These are phyloP conservation scores for Thermoascus crustaceus DNA, from an alignment of 2,329 filamentous ascomycete species.

Conservation along the genomic window DNA sequence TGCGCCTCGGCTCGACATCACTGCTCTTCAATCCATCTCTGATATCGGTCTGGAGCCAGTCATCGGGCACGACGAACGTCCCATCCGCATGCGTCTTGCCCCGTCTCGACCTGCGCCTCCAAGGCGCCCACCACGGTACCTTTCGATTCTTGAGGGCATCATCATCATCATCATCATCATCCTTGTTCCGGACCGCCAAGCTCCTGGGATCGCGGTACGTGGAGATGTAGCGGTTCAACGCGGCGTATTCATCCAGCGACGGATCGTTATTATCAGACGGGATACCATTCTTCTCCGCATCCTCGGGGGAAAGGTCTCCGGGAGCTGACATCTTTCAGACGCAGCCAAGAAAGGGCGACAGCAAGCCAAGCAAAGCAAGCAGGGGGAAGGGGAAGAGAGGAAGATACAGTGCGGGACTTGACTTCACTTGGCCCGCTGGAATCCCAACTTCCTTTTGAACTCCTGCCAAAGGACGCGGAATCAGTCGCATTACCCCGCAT, in stretches of 20 bases:
- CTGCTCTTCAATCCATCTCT: slow-evolving; percentile 48
- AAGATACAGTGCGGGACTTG: too few relatives aligned
- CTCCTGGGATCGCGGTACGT: slow-evolving; percentile 51
- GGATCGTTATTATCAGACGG: too few relatives aligned
- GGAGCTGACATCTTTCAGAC: too few relatives aligned
- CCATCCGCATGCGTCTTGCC: slow-evolving; percentile 9
- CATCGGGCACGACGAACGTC: slow-evolving; percentile 43
- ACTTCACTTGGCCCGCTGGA: too few relatives aligned
- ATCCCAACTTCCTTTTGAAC: too few relatives aligned
- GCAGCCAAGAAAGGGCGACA: too few relatives aligned
- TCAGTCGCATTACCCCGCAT: too few relatives aligned
- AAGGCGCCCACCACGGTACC: slow-evolving; percentile 51
- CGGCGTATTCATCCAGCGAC: slow-evolving; percentile 50
- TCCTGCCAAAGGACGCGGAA: too few relatives aligned
- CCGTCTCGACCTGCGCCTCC: slow-evolving; percentile 21
- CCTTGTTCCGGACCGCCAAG: slow-evolving; percentile 29
- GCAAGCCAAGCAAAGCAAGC: too few relatives aligned
- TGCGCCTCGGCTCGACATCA: slow-evolving; percentile 55
- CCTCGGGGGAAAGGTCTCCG: too few relatives aligned
- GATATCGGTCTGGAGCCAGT: slow-evolving; percentile 59
- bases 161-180: slow-evolving; percentile 32
- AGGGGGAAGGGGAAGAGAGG: too few relatives aligned
- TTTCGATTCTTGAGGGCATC: slow-evolving; percentile 38
- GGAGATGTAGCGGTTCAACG: slow-evolving; percentile 55
- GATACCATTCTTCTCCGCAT: too few relatives aligned